Percentiles rank a stretch among this genome's conserved stretches.
Conservation (phyloP, 768 basidiomycete genomes). For the Pisolithus orientalis region DNA sequence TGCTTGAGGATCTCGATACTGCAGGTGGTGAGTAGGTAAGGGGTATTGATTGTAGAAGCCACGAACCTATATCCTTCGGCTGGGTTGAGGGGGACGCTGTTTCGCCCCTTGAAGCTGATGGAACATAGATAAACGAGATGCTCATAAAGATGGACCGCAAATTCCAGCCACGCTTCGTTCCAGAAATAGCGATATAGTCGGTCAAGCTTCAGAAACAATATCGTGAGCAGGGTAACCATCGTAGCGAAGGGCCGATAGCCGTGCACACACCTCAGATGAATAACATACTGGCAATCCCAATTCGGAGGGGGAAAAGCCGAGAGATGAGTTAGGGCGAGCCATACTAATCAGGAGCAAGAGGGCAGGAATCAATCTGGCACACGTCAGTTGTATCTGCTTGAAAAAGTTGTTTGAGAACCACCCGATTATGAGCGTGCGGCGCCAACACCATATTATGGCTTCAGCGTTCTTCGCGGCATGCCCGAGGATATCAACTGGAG, state of each 20-base stretch:
- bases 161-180: slow-evolving; percentile 86
- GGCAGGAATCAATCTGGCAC: slow-evolving; percentile 91
- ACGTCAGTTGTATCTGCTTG: slow-evolving; percentile 94
- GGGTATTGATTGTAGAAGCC: neutral
- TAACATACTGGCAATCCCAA: slow-evolving; percentile 88
- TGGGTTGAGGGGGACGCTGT: slow-evolving; percentile 76
- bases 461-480: slow-evolving; percentile 76
- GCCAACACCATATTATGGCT: slow-evolving; percentile 70
- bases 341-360: slow-evolving; percentile 57
- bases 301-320: slow-evolving; percentile 27
- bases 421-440: slow-evolving; percentile 96
- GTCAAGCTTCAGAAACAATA: slow-evolving; percentile 53
- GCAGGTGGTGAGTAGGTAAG: neutral
- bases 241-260: neutral
- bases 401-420: slow-evolving; percentile 94
- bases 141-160: slow-evolving; percentile 88
- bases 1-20: slow-evolving; percentile 86
- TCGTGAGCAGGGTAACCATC: slow-evolving; percentile 1
- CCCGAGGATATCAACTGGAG: slow-evolving; percentile 89
- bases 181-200: slow-evolving; percentile 89
- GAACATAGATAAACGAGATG: slow-evolving; percentile 87
- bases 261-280: slow-evolving; percentile 60
- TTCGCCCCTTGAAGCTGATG: slow-evolving; percentile 78
- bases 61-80: slow-evolving; percentile 63
- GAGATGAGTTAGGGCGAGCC: neutral